Evolutionary conservation across 2,329 filamentous ascomycete genomes (phyloP), one percentile per base, ranked within the genome.

Genomic region (Fusarium sulawesiense): DNA sequence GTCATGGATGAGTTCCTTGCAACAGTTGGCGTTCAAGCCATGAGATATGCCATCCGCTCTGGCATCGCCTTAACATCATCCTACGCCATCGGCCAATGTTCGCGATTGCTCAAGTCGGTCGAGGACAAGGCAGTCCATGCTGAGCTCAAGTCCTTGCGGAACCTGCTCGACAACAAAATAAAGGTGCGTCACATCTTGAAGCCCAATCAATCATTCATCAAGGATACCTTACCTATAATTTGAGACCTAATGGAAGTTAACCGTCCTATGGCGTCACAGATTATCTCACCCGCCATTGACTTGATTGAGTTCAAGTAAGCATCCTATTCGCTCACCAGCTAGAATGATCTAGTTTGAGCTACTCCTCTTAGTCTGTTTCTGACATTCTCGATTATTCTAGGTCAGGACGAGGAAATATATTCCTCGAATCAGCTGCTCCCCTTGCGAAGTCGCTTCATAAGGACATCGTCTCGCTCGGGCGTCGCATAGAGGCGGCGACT

Each of bases 11-110:
- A 85, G 56, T 84, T 89, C 66, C 80, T 89, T 60, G 76, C 83
- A 51, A 79, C 81, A 46, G 78, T 89, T 62, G 86, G 86, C 66
- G 79, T 83, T 50, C 93, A 97, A 82, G 93, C 93, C 51, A 91
- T 97, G 87, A 97, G 93, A 82, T 97, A 96, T 87, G 94, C 94
- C 78, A 94, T 98, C 75, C 86, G 92, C 51, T 94, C 93, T 20
- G 94, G 94, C 51, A 91, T 98, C 71, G 89, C 92, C 50, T 87
- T 97, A 71, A 97, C 94, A 4, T 93, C 93, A 55, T 89, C 87
- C 41, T 97, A 94, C 82, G 93, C 94, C n/a, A 86, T 97, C 68
- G 88, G 88, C 61, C 93, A 97, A 80, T 94, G 92, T 60, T 89
- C 91, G 2, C 88, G 92, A 44, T 83, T 98, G 14, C 83, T 97